These are phyloP conservation scores for Globisporangium canariense DNA, from an alignment of 352 stramenopile genomes.

Conservation along the genomic window DNA sequence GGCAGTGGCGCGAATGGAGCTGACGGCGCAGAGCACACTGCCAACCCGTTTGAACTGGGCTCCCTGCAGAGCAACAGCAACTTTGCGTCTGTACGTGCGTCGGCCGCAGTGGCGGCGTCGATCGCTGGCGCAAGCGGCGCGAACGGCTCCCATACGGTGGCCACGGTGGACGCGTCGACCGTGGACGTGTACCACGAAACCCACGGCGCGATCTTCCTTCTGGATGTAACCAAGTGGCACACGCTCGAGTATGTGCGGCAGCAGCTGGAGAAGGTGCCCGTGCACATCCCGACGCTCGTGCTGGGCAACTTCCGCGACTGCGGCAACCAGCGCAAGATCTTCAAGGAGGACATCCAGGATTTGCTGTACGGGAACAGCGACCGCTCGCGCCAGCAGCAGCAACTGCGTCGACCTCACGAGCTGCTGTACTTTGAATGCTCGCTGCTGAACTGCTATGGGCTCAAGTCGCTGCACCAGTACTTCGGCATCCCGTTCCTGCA, in stretches of 20 bases:
- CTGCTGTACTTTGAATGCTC: conserved; percentile 85
- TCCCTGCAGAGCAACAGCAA: conserved; percentile 13
- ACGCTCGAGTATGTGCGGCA: conserved; percentile 82
- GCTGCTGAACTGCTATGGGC: conserved; percentile 78
- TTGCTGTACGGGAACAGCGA: conserved; percentile 55
- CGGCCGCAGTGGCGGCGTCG: conserved; percentile 22
- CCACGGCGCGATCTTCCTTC: conserved; percentile 85
- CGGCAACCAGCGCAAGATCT: conserved; percentile 71
- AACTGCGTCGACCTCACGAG: conserved; percentile 48
- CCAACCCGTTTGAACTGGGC: conserved; percentile 27
- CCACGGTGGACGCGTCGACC: conserved; percentile 73
- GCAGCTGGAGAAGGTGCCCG: conserved; percentile 64
- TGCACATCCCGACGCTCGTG: conserved; percentile 77
- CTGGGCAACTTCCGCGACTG: conserved; percentile 80
- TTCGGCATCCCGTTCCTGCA: conserved; percentile 84
- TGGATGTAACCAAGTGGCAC: conserved; percentile 80
- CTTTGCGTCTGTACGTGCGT: conserved; percentile 22
- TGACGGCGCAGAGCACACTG: neutral
- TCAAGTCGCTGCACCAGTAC: conserved; percentile 84
- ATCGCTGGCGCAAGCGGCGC: conserved; percentile 15
- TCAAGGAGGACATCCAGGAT: conserved; percentile 82
- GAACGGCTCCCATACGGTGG: conserved; percentile 55
- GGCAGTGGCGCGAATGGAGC: neutral
- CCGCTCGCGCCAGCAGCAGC: conserved; percentile 26
- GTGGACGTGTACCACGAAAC: conserved; percentile 90